These are phyloP conservation scores for Galerina sulciceps DNA, from an alignment of 768 basidiomycete species.

Conservation along the genomic window DNA sequence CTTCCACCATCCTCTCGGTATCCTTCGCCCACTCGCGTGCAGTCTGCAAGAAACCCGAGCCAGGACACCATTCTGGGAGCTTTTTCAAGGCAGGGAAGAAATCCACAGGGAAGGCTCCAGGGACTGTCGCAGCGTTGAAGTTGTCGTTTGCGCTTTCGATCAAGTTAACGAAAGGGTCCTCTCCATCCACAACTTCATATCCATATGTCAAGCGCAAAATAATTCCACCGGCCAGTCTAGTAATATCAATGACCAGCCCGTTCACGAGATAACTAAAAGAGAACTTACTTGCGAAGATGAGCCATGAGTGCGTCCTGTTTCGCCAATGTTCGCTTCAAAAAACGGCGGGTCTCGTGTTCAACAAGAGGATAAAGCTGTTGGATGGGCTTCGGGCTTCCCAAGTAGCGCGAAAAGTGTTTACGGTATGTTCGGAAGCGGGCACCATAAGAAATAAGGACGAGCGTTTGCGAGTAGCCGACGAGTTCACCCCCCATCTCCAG, in stretches of 20 bases:
- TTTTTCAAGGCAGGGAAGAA: conserved; percentile 45
- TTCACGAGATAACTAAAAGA: neutral
- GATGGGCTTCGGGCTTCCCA: conserved; percentile 38
- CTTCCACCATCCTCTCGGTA: conserved; percentile 41
- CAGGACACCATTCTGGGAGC: conserved; percentile 63
- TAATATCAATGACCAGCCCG: neutral
- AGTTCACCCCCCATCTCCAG: conserved; percentile 57
- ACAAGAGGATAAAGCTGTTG: conserved; percentile 35
- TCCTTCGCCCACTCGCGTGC: conserved; percentile 45
- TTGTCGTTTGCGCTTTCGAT: conserved; percentile 56
- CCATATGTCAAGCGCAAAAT: conserved; percentile 61
- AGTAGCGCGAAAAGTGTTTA: conserved; percentile 43
- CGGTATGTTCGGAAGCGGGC: conserved; percentile 46
- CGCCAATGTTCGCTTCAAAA: conserved; percentile 38
- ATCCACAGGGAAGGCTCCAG: conserved; percentile 52
- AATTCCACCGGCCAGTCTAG: conserved; percentile 54
- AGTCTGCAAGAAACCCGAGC: conserved; percentile 52
- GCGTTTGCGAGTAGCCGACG: conserved; percentile 48
- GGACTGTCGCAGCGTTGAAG: conserved; percentile 52
- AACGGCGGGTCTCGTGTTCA: conserved; percentile 37
- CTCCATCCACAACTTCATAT: conserved; percentile 54
- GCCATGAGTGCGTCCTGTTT: conserved; percentile 33
- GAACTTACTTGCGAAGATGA: conserved; percentile 48
- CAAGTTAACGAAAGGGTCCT: conserved; percentile 54
- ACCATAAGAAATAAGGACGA: conserved; percentile 50